Percentiles rank a stretch among this genome's conserved stretches.
phyloP scores from a whole-genome alignment of 805 yeast genomes.

The Komagataella mondaviorum region DNA sequence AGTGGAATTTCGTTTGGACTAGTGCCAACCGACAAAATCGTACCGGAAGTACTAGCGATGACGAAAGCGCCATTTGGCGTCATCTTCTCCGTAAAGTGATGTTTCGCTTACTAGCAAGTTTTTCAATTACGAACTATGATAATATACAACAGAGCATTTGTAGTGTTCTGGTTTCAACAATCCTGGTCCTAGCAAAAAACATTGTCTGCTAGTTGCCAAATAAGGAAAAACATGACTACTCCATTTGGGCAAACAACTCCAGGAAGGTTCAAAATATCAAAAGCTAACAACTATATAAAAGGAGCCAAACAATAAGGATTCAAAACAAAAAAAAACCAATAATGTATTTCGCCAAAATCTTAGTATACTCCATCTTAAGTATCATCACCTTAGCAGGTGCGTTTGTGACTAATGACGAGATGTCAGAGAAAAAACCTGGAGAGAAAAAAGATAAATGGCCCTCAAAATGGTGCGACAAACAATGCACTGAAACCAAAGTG shows the following conservation, averaged over 20 bases:
- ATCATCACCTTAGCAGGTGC: background rate
- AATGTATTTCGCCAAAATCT: background rate
- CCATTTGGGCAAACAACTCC: background rate
- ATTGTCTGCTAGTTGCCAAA: background rate
- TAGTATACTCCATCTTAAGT: background rate
- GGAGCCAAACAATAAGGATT: background rate
- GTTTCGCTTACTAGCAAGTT: background rate
- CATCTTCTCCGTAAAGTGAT: background rate
- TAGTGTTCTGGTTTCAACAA: background rate
- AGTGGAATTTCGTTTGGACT: background rate
- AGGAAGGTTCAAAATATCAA: background rate
- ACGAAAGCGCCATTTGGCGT: no score
- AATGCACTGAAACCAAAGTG: slow-evolving; percentile 7
- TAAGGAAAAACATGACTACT: background rate
- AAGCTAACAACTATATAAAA: background rate
- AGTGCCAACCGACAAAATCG: background rate
- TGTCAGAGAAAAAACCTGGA: background rate
- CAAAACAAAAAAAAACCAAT: background rate
- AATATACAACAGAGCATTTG: background rate
- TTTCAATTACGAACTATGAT: no score
- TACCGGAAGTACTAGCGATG: background rate
- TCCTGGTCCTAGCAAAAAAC: background rate
- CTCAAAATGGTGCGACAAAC: slow-evolving; percentile 9
- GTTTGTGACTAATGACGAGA: background rate
- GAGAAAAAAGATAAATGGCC: slow-evolving; percentile 7